Evolutionary conservation across 192 early-diverging fungal species (phyloP).

Genomic region (Linnemannia elongata): DNA sequence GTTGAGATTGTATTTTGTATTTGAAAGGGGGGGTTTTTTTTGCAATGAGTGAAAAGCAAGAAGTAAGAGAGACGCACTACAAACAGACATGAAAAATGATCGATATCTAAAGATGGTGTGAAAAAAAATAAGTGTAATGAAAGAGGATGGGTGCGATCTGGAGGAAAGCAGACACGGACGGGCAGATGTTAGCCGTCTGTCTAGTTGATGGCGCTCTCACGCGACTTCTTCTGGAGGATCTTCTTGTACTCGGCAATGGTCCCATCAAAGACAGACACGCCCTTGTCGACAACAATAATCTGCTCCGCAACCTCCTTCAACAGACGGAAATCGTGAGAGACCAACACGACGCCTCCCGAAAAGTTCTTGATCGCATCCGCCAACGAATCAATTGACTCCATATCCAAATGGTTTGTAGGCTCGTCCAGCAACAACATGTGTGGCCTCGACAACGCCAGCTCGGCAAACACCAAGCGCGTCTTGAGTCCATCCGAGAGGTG

Average conservation of each 20-base stretch:
- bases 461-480: constrained; percentile 96
- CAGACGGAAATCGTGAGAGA: constrained; percentile 99
- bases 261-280: constrained; percentile 83
- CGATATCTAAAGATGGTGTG: background rate
- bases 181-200: background rate
- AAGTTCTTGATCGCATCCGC: constrained; percentile 97
- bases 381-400: constrained; percentile 93
- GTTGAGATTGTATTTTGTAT: background rate
- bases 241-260: constrained; percentile 95
- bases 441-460: constrained; percentile 88
- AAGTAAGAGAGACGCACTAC: background rate
- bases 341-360: constrained; percentile 97
- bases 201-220: constrained; percentile 21
- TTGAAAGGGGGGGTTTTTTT: too few species aligned
- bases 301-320: constrained; percentile 96
- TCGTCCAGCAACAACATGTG: constrained; percentile 98
- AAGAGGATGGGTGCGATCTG: background rate
- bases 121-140: background rate
- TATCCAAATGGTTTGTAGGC: constrained; percentile 98
- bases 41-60: background rate
- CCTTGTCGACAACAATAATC: constrained; percentile 91
- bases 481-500: constrained; percentile 95
- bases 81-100: background rate
- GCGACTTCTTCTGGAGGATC: constrained; percentile 67
- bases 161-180: background rate